phyloP scores from a whole-genome alignment of 495 filamentous ascomycete species.

The Podospora fimiseda region DNA sequence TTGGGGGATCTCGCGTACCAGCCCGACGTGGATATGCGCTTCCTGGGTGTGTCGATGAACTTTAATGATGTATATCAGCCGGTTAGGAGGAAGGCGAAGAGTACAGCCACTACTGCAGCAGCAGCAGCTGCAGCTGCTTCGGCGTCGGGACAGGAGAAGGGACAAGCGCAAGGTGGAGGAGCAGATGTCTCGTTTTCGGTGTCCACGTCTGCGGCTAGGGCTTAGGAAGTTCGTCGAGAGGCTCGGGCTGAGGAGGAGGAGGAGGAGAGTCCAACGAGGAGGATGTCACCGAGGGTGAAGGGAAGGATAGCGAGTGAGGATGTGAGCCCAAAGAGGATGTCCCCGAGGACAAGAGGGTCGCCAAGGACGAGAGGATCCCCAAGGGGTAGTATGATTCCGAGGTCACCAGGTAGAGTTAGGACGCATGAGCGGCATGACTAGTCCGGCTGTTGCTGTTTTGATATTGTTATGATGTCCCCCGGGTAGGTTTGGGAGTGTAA shows the following conservation, averaged over 20 bases:
- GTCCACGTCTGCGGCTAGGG: neutral
- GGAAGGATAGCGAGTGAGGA: no score
- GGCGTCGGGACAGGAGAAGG: neutral
- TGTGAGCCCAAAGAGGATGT: neutral
- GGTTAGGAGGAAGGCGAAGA: slow-evolving; percentile 50
- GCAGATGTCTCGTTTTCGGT: slow-evolving; percentile 1
- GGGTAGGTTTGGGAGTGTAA: neutral
- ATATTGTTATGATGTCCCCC: neutral
- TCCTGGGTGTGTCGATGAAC: slow-evolving; percentile 94
- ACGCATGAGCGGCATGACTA: neutral
- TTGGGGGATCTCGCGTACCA: slow-evolving; percentile 88
- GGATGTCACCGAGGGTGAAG: no score
- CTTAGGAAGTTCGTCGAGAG: neutral
- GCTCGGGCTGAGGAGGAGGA: neutral
- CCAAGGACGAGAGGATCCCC: no score
- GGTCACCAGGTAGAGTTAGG: neutral
- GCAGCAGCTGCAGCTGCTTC: neutral
- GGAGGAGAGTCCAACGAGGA: neutral
- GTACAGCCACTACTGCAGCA: slow-evolving; percentile 14
- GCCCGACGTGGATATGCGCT: slow-evolving; percentile 91
- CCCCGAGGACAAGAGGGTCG: neutral
- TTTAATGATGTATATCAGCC: slow-evolving; percentile 96
- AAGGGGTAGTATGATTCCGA: neutral
- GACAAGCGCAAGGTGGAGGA: neutral
- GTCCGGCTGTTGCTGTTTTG: neutral